Base-by-base conservation (phyloP, 805 yeast genomes). In the Pichia gijzeniarum region DNA sequence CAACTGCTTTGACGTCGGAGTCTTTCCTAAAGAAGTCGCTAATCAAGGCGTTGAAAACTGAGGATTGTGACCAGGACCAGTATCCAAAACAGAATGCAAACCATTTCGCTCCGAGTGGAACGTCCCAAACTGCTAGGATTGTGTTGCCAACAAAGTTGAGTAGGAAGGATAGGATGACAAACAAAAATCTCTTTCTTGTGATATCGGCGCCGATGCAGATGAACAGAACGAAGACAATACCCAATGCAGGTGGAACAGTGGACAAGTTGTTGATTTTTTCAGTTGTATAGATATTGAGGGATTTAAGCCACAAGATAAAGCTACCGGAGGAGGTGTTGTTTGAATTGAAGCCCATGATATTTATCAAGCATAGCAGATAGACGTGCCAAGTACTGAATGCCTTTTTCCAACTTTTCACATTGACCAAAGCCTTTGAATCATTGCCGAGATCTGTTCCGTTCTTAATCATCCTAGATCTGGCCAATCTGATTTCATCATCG, bases 51-150 rank as follows among this genome's bases (percentile, higher is more conserved):
- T 79, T 76, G 40, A 78, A 61, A 39, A 79, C 79, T 0, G 85
- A 80, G 2, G 83, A 78, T 59, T 76, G 76, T 16, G 84, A 75
- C 72, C 82, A 79, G 13, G 80, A 75, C 59, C 77, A 76, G 56
- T 79, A 80, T 18, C 76, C 77, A 40, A 74, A 67, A 54, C 78
- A 67, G 58, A 75, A 80, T 1, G 79, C 85, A 65, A 72, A 77
- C 84, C 85, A 79, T 60, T 80, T 78, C 14, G 84, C 78, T n/a
- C 67, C 48, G 35, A 67, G 67, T 0, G 79, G 69, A 27, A 80
- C 76, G 50, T 78, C 61, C 85, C 85, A 80, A 38, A 71, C 72
- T 6, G 80, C 79, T 51, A 80, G 62, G 20, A 80, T 64, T 1
- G 68, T 67, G 55, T 79, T 77, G 12, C 83, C 80, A 7, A 72